Conservation (phyloP, 139 green algal genomes). For the Raphidocelis subcapitata region DNA sequence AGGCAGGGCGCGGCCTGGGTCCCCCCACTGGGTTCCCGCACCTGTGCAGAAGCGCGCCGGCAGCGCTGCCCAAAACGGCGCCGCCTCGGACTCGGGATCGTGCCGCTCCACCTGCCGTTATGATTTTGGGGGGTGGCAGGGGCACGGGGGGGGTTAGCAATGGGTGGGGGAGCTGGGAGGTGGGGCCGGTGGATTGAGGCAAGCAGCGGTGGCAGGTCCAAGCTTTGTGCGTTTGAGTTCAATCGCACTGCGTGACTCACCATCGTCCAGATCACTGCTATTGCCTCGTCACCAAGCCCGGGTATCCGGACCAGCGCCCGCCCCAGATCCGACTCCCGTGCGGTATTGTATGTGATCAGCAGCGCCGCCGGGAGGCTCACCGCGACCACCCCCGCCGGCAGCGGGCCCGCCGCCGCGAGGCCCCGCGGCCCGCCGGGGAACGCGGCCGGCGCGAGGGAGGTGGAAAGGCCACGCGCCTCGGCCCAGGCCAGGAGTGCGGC, state of each 20-base stretch:
- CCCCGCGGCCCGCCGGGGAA: constrained; percentile 39
- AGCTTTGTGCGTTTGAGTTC: too few species aligned
- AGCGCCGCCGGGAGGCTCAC: constrained; percentile 41
- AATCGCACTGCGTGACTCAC: not conserved
- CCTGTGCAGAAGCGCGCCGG: constrained; percentile 51
- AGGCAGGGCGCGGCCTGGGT: too few species aligned
- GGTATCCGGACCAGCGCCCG: constrained; percentile 44
- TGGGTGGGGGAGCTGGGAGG: too few species aligned
- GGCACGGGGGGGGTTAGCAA: too few species aligned
- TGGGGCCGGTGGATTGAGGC: too few species aligned
- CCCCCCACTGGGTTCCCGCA: too few species aligned
- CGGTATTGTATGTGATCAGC: constrained; percentile 60
- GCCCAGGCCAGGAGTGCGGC: constrained; percentile 16
- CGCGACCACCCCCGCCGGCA: constrained; percentile 38
- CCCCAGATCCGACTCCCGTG: constrained; percentile 42
- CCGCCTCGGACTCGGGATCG: constrained; percentile 44
- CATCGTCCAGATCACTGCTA: constrained; percentile 69
- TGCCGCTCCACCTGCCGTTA: constrained; percentile 41
- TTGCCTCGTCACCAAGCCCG: constrained; percentile 45
- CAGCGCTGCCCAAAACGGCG: constrained; percentile 53
- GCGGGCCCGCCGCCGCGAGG: constrained; percentile 29
- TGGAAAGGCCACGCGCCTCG: not conserved
- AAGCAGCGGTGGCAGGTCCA: too few species aligned
- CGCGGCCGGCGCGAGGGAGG: constrained; percentile 6
- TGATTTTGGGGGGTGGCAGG: too few species aligned